phyloP scores from a whole-genome alignment of 108 stramenopile species.

The Stephanodiscus triporus region DNA sequence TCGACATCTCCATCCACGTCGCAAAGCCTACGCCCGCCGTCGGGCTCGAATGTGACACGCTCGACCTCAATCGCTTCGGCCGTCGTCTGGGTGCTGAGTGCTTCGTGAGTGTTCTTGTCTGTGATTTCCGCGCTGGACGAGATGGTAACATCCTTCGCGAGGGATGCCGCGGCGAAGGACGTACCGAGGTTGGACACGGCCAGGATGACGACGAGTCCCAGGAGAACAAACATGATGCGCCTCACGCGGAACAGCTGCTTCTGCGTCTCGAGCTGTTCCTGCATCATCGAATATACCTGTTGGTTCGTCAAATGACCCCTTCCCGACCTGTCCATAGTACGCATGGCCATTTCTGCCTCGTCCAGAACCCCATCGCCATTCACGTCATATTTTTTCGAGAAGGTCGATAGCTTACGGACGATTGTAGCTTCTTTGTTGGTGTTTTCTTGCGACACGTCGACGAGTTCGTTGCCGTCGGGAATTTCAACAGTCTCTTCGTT shows the following conservation, averaged over 20 bases:
- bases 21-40: background rate
- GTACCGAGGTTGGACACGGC: conserved; percentile 51
- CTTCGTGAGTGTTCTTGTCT: background rate
- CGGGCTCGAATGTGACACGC: background rate
- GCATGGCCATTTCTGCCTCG: conserved; percentile 38
- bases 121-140: background rate
- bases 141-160: conserved; percentile 48
- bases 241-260: conserved; percentile 1
- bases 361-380: background rate
- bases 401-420: background rate
- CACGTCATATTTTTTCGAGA: background rate
- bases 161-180: conserved; percentile 46
- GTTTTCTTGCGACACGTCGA: background rate
- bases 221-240: conserved; percentile 3
- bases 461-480: background rate
- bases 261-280: conserved; percentile 2
- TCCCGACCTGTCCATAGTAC: conserved; percentile 39
- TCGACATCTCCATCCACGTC: background rate
- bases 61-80: conserved; percentile 2
- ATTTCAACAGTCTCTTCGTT: background rate
- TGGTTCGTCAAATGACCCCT: conserved; percentile 38
- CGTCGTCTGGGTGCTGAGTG: background rate
- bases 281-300: conserved; percentile 46
- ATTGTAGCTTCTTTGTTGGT: background rate
- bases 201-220: conserved; percentile 33